phyloP scores from a whole-genome alignment of 139 green algal genomes.

The Micractinium sp. region DNA sequence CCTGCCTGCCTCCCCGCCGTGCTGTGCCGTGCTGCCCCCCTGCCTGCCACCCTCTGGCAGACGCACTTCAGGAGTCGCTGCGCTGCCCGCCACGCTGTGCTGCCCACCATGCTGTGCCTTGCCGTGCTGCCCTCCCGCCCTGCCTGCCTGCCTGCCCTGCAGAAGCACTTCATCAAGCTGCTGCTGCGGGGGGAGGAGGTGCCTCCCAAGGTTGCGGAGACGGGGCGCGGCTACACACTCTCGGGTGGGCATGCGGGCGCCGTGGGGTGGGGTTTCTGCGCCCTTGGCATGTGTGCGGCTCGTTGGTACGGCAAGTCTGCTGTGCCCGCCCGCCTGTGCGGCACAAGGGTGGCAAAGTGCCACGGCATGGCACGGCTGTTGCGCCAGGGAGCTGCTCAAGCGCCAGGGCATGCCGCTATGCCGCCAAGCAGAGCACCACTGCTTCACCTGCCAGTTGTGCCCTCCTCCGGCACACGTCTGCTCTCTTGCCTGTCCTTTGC shows the following conservation, averaged over 20 bases:
- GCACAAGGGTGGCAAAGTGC: no score
- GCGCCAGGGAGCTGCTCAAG: no score
- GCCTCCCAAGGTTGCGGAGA: conserved; percentile 42
- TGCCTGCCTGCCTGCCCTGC: neutral
- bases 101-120: neutral
- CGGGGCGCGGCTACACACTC: conserved; percentile 48
- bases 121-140: no score
- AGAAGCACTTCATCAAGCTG: conserved; percentile 89
- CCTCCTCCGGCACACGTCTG: neutral
- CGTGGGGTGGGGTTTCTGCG: no score
- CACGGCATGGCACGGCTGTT: no score
- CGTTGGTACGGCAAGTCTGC: no score
- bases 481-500: neutral
- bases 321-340: no score
- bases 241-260: conserved; percentile 27
- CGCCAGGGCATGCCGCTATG: no score
- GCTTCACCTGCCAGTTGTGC: neutral
- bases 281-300: neutral
- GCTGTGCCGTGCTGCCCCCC: neutral
- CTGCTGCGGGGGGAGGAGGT: conserved; percentile 75
- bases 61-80: neutral
- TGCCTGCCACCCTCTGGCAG: neutral
- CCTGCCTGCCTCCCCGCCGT: neutral
- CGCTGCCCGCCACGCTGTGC: neutral
- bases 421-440: neutral